Percentiles rank a stretch among this genome's conserved stretches.
Evolutionary conservation across 768 basidiomycete species (phyloP).

Genomic region (Trametopsis cervina): DNA sequence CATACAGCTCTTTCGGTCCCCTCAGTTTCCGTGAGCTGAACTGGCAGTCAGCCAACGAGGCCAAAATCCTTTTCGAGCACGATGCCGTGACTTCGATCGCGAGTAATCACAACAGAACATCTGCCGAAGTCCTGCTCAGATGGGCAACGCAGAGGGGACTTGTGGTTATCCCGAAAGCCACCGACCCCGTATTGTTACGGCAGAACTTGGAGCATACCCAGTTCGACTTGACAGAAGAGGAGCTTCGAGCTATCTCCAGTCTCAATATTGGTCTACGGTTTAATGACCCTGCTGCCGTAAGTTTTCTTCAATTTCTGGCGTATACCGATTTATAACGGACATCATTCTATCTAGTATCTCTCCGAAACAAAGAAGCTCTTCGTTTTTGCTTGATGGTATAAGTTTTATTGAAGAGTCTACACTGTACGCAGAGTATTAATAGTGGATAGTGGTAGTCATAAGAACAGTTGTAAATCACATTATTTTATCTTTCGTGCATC

Average conservation of each 20-base stretch:
- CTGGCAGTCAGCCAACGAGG: conserved; percentile 16
- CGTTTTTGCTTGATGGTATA: conserved; percentile 2
- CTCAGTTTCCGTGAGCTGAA: conserved; percentile 26
- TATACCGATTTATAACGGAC: neutral
- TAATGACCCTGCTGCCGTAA: conserved; percentile 29
- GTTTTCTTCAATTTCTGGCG: neutral
- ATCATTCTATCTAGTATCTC: conserved; percentile 1
- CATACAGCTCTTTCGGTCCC: conserved; percentile 30
- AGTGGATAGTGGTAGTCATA: no score
- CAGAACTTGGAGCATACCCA: conserved; percentile 28
- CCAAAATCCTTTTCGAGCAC: conserved; percentile 23
- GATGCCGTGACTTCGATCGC: conserved; percentile 20
- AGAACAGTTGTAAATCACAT: no score
- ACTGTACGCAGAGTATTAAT: no score
- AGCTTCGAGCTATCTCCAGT: conserved; percentile 25
- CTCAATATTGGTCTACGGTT: conserved; percentile 27
- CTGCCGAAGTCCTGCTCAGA: conserved; percentile 66
- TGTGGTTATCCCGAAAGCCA: conserved; percentile 72
- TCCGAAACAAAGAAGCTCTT: conserved; percentile 3
- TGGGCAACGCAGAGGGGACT: conserved; percentile 76
- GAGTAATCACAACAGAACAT: conserved; percentile 21
- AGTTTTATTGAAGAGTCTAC: no score
- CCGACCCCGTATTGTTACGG: conserved; percentile 30
- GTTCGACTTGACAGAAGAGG: conserved; percentile 26
- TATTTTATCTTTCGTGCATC: no score